phyloP scores from a whole-genome alignment of 1,284 basidiomycete species.

The Cutaneotrichosporon cutaneum region DNA sequence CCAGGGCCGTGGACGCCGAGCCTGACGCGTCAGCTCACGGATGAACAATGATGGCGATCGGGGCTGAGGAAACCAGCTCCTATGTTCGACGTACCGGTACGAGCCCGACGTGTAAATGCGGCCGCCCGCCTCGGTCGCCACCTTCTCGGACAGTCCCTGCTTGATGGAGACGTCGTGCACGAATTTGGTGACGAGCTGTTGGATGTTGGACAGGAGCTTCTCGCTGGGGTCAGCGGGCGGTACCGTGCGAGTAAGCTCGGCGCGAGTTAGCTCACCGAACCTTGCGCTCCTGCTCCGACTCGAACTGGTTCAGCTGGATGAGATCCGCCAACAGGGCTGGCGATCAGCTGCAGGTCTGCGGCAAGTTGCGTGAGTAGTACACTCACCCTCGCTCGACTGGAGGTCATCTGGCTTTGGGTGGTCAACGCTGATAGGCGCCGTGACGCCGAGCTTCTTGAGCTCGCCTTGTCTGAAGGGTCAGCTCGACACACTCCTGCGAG shows the following conservation, averaged over 20 bases:
- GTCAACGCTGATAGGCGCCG: conserved; percentile 83
- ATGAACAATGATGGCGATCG: not conserved
- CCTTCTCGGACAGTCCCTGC: conserved; percentile 78
- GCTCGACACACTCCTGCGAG: not conserved
- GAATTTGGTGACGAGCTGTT: conserved; percentile 89
- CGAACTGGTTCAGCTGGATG: conserved; percentile 80
- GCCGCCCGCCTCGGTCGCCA: conserved; percentile 83
- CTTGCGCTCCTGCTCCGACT: conserved; percentile 83
- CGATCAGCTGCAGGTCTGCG: conserved; percentile 5
- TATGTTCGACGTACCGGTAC: conserved; percentile 60
- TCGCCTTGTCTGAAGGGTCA: conserved; percentile 20
- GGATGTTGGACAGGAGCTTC: conserved; percentile 84
- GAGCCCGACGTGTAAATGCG: conserved; percentile 99
- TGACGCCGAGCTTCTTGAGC: conserved; percentile 57
- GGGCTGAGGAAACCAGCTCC: not conserved
- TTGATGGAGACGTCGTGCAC: conserved; percentile 78
- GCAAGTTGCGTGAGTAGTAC: conserved; percentile 52
- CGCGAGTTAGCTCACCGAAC: conserved; percentile 65
- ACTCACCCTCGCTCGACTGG: conserved; percentile 73
- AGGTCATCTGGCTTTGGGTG: conserved; percentile 69
- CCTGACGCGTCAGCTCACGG: conserved; percentile 38
- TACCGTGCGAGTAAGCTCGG: not conserved
- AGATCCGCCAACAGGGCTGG: conserved; percentile 70
- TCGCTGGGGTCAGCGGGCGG: conserved; percentile 68
- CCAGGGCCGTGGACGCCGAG: conserved; percentile 96